Base-by-base conservation (phyloP, 75 land plant species). In the Sequoiadendron giganteum region DNA sequence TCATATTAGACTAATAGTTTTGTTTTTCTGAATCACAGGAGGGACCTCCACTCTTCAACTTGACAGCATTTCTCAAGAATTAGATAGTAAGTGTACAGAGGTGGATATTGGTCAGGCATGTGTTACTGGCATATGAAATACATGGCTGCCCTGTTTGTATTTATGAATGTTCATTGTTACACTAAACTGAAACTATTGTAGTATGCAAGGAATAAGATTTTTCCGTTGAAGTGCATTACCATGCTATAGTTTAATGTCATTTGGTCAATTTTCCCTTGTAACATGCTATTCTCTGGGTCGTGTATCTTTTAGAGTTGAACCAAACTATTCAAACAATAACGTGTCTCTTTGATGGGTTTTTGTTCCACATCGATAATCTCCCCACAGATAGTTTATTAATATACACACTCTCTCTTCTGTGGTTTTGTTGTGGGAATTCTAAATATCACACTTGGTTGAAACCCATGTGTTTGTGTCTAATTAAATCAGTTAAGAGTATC, bases 1-100 rank as follows among this genome's bases (percentile, higher is more conserved):
- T 34, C 25, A 19, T 75, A 38, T 86, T 13, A 43, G 5, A 86
- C n/a, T 28, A 28, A 40, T 38, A 42, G 1, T 10, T 58, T 30
- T 8, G 1, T 89, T 10, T 32, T n/a, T 40, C n/a, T 70, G 32
- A 19, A 47, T 84, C 14, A 85, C 92, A 94, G 95, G 98, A 96
- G 91, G 94, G 88, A 49, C 89, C 87, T 87, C 90, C 93, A 11
- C 88, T 88, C 25, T 96, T 96, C 83, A 89, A 92, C 70, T 89
- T 96, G 90, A 92, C 90, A 87, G 90, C 95, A 61, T 95, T 93
- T 77, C 73, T 96, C 39, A 91, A 92, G 83, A 89, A 93, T 91
- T 95, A 88, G 90, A 15, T 13, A 30, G 15, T 19, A 7, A 47
- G 48, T 25, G 28, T 82, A 82, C 84, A 82, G n/a, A 82, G 9